These are phyloP conservation scores for Actinidia chinensis DNA, from an alignment of 179 eudicot species.

Conservation along the genomic window DNA sequence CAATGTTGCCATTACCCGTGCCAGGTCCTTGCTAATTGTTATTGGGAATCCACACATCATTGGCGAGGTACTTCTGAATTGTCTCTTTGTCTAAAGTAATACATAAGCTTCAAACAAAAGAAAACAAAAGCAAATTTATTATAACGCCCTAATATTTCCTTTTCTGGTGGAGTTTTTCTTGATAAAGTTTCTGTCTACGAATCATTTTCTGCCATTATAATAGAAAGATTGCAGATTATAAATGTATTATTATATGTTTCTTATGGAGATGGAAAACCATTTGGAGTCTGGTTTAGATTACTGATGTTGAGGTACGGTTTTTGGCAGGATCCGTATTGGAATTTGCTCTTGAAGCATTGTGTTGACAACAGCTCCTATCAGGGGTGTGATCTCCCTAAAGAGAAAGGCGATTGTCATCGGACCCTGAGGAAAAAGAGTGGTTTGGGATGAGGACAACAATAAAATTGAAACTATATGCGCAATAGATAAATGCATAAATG, in stretches of 20 bases:
- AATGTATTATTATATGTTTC: too few species aligned
- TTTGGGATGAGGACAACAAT: too few species aligned
- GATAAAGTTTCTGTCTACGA: too few species aligned
- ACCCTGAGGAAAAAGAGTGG: too few species aligned
- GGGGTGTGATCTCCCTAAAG: conserved; percentile 64
- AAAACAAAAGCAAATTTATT: neutral
- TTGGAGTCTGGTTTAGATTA: conserved; percentile 2
- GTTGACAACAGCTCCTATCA: conserved; percentile 51
- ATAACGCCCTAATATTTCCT: neutral
- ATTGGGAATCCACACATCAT: conserved; percentile 94
- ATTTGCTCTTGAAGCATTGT: conserved; percentile 52
- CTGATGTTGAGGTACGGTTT: conserved; percentile 15
- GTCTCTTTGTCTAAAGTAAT: neutral
- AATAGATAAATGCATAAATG: too few species aligned
- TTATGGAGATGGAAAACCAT: neutral
- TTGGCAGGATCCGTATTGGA: conserved; percentile 59
- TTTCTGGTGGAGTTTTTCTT: too few species aligned
- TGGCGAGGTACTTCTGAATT: conserved; percentile 55
- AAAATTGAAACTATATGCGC: too few species aligned
- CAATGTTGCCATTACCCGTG: conserved; percentile 92
- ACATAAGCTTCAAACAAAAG: neutral
- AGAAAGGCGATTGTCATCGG: too few species aligned
- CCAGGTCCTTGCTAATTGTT: conserved; percentile 74
- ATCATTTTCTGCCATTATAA: too few species aligned
- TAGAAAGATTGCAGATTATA: too few species aligned